A percentile compares a stretch with the other conserved stretches of the same genome.
phyloP scores from a whole-genome alignment of 164 flowering plant genomes.

The Stephania japonica region DNA sequence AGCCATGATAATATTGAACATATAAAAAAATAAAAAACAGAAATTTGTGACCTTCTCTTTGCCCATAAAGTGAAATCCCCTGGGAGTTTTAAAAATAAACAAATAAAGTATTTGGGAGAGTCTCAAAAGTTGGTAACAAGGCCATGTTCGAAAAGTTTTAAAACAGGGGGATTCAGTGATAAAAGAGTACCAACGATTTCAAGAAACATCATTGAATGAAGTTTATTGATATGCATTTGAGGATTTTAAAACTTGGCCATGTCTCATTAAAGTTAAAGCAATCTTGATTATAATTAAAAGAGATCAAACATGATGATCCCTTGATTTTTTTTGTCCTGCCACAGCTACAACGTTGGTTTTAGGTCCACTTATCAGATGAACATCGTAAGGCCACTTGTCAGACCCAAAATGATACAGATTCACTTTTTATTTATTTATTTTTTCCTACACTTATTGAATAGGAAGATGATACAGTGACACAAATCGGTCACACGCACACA shows the following conservation, averaged over 20 bases:
- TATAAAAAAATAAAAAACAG: not conserved
- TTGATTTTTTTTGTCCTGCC: not conserved
- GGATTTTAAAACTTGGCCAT: conserved; percentile 22
- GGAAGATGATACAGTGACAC: too few relatives aligned
- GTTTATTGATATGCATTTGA: conserved; percentile 11
- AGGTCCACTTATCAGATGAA: not conserved
- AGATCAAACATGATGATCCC: not conserved
- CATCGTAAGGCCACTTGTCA: not conserved
- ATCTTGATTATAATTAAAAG: not conserved
- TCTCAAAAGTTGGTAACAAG: conserved; percentile 29
- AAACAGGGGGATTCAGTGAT: conserved; percentile 17
- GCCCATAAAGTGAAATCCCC: conserved; percentile 11
- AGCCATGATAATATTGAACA: too few relatives aligned
- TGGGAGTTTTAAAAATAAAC: not conserved
- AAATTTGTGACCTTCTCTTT: conserved; percentile 4
- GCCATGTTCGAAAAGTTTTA: conserved; percentile 32
- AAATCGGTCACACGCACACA: too few relatives aligned
- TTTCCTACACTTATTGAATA: too few relatives aligned
- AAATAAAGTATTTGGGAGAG: conserved; percentile 19
- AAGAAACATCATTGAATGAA: conserved; percentile 31
- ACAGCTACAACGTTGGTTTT: not conserved
- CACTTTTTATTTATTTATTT: not conserved
- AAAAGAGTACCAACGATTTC: conserved; percentile 30
- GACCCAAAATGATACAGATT: not conserved
- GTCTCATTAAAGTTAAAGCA: conserved; percentile 27